These are phyloP conservation scores for Massarina eburnea DNA, from an alignment of 2,329 filamentous ascomycete genomes.

Conservation along the genomic window DNA sequence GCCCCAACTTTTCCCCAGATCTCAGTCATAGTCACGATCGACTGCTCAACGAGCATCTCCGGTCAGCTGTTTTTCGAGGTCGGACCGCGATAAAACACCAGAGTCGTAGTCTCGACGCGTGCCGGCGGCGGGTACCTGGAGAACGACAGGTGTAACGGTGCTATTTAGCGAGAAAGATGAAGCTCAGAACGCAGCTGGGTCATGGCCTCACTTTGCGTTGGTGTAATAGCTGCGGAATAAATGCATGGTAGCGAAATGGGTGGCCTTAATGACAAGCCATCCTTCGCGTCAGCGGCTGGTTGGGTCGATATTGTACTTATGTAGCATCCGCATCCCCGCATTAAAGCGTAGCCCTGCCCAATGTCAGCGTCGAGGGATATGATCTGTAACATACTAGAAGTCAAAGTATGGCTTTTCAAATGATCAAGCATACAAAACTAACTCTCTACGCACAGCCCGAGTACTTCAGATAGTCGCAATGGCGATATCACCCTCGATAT, in stretches of 20 bases:
- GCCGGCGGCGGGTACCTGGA: too few relatives aligned
- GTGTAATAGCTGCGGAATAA: background rate
- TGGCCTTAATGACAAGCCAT: background rate
- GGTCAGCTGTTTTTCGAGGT: too few relatives aligned
- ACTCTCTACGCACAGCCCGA: background rate
- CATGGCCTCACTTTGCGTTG: background rate
- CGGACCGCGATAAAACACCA: too few relatives aligned
- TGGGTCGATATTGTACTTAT: slow-evolving; percentile 2
- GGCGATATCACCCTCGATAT: background rate
- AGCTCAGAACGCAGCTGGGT: background rate
- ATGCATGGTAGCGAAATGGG: background rate
- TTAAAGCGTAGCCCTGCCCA: background rate
- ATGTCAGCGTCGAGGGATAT: background rate
- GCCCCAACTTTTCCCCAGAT: background rate
- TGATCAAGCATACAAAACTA: background rate
- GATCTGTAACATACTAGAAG: background rate
- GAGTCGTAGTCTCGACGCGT: too few relatives aligned
- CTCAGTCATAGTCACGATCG: too few relatives aligned
- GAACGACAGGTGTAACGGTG: too few relatives aligned
- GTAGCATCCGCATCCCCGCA: background rate
- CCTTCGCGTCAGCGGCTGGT: slow-evolving; percentile 4
- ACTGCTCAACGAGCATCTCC: too few relatives aligned
- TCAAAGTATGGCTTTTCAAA: background rate
- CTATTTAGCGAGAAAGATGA: too few relatives aligned
- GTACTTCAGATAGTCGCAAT: background rate